phyloP scores from a whole-genome alignment of 2,329 filamentous ascomycete species.

The Monilinia aucupariae region DNA sequence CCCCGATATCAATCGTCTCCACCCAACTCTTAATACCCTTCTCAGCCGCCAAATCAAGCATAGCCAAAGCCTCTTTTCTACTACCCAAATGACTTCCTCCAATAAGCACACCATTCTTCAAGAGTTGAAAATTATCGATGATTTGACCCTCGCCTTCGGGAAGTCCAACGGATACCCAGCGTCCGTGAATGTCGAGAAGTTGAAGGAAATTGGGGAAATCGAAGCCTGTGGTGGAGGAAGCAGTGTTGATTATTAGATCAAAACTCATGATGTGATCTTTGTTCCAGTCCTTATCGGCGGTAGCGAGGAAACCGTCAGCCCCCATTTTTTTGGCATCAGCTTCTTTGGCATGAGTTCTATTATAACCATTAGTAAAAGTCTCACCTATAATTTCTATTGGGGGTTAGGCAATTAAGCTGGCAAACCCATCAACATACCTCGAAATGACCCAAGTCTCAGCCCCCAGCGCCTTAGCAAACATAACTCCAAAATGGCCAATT shows the following conservation, averaged over 20 bases:
- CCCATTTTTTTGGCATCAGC: slow-evolving; percentile 54
- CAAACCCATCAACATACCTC: slow-evolving; percentile 33
- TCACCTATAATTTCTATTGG: neutral
- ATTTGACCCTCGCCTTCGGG: slow-evolving; percentile 69
- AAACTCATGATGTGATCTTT: slow-evolving; percentile 56
- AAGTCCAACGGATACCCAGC: slow-evolving; percentile 74
- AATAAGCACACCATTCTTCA: slow-evolving; percentile 68
- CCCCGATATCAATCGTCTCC: slow-evolving; percentile 67
- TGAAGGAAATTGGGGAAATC: slow-evolving; percentile 67
- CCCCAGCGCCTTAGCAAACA: slow-evolving; percentile 63
- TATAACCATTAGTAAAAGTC: neutral
- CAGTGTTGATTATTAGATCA: slow-evolving; percentile 72
- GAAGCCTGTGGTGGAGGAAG: slow-evolving; percentile 62
- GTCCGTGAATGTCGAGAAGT: slow-evolving; percentile 74
- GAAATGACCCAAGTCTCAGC: slow-evolving; percentile 59
- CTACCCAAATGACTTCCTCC: slow-evolving; percentile 66
- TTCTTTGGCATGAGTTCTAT: slow-evolving; percentile 50
- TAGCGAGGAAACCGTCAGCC: slow-evolving; percentile 55
- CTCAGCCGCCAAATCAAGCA: slow-evolving; percentile 66
- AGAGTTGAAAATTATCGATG: slow-evolving; percentile 69
- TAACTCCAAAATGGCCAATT: slow-evolving; percentile 64
- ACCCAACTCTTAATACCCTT: slow-evolving; percentile 67
- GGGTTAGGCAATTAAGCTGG: neutral
- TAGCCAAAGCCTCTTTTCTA: slow-evolving; percentile 63
- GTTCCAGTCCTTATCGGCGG: slow-evolving; percentile 53